phyloP scores from a whole-genome alignment of 2,329 filamentous ascomycete genomes.

The Colletotrichum sp. region DNA sequence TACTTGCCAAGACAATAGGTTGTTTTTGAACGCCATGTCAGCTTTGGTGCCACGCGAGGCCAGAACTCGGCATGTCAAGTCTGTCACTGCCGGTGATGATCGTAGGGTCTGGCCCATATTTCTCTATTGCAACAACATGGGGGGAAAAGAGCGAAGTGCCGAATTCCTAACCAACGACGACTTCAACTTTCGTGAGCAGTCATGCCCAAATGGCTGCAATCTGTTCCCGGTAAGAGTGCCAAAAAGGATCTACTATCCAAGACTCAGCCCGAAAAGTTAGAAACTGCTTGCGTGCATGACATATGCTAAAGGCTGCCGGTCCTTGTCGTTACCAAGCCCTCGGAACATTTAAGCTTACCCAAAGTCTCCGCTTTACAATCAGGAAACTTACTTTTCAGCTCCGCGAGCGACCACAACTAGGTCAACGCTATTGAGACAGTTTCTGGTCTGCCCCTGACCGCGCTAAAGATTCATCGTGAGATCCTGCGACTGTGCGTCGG shows the following conservation, averaged over 20 bases:
- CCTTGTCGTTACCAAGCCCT: neutral
- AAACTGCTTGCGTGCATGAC: neutral
- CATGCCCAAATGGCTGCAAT: neutral
- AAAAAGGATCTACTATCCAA: neutral
- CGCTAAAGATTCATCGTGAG: neutral
- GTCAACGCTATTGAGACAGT: neutral
- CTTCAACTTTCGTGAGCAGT: neutral
- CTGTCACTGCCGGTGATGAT: neutral
- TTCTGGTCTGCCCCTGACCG: neutral
- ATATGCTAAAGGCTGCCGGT: neutral
- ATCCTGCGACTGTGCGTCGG: neutral
- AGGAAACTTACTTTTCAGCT: neutral
- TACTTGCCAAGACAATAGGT: neutral
- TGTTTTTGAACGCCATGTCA: neutral
- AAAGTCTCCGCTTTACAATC: neutral
- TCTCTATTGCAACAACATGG: neutral
- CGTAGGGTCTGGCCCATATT: neutral
- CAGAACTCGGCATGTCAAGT: neutral
- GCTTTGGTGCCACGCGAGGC: neutral
- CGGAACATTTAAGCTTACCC: neutral
- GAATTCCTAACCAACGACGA: neutral
- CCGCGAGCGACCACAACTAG: neutral
- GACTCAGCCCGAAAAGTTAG: neutral
- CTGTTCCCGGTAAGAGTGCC: neutral
- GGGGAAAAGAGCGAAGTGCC: neutral